Conservation (phyloP, 75 land plant genomes). For the Sequoiadendron giganteum region DNA sequence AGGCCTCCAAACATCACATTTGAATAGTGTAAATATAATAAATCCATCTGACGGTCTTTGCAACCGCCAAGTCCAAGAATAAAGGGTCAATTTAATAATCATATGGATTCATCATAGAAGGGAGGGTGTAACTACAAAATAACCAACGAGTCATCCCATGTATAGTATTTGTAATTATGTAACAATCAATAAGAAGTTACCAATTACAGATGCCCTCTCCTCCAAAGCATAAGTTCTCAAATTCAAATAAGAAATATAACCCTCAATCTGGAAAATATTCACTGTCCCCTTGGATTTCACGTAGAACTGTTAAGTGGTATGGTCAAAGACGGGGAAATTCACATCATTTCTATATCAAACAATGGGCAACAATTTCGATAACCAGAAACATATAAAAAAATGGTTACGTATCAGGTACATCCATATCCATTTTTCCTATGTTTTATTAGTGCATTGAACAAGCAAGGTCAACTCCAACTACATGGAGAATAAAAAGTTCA, state of each 20-base stretch:
- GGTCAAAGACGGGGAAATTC: too few species aligned
- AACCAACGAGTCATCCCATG: neutral
- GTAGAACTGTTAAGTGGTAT: too few species aligned
- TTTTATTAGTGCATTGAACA: too few species aligned
- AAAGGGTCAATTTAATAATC: neutral
- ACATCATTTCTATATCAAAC: too few species aligned
- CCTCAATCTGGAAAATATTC: neutral
- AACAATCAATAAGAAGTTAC: neutral
- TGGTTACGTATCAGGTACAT: too few species aligned
- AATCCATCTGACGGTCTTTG: neutral
- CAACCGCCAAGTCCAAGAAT: neutral
- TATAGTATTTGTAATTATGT: neutral
- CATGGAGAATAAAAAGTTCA: too few species aligned
- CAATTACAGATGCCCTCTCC: neutral
- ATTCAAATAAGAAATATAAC: too few species aligned
- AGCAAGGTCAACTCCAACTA: too few species aligned
- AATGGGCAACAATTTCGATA: too few species aligned
- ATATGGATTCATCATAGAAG: neutral
- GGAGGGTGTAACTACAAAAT: neutral
- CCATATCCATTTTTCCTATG: too few species aligned
- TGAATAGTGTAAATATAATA: neutral
- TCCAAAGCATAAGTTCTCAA: neutral
- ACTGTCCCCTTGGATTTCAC: neutral
- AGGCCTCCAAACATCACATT: neutral
- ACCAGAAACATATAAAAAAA: too few species aligned